Evolutionary conservation across 768 basidiomycete genomes (phyloP).

Genomic region (Phylloporus sp.): DNA sequence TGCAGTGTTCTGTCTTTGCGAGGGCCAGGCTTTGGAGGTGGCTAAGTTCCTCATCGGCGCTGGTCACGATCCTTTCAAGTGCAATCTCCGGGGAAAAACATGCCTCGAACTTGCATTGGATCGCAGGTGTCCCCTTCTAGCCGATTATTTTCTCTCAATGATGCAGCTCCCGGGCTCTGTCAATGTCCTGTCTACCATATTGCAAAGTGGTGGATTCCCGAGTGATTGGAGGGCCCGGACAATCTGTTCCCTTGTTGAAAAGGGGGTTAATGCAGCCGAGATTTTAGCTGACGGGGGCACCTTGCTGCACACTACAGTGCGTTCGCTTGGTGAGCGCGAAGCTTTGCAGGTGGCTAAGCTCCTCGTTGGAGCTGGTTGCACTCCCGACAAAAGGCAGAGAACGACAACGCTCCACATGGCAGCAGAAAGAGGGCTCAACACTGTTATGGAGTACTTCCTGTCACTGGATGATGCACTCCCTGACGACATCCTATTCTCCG

Average conservation of each 20-base stretch:
- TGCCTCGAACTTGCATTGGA: neutral
- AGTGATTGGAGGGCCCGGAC: neutral
- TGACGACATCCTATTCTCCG: slow-evolving; percentile 2
- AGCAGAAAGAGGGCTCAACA: neutral
- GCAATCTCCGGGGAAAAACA: too few species aligned
- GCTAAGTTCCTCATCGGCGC: neutral
- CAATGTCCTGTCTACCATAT: neutral
- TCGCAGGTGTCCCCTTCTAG: neutral
- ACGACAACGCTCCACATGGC: neutral
- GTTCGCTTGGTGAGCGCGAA: neutral
- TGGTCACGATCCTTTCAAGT: neutral
- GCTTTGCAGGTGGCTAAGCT: neutral
- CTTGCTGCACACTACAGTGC: neutral
- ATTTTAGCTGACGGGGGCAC: neutral
- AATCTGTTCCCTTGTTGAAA: neutral
- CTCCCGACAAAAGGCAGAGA: neutral
- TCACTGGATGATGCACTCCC: neutral
- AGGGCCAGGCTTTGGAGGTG: neutral
- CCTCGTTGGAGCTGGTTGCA: slow-evolving; percentile 9
- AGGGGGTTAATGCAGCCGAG: neutral
- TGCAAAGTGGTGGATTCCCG: neutral
- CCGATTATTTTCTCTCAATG: neutral
- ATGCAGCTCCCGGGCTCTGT: neutral
- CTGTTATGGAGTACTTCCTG: neutral
- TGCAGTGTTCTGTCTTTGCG: neutral